These are phyloP conservation scores for Penstemon eatonii DNA, from an alignment of 257 asterid genomes.

Conservation along the genomic window DNA sequence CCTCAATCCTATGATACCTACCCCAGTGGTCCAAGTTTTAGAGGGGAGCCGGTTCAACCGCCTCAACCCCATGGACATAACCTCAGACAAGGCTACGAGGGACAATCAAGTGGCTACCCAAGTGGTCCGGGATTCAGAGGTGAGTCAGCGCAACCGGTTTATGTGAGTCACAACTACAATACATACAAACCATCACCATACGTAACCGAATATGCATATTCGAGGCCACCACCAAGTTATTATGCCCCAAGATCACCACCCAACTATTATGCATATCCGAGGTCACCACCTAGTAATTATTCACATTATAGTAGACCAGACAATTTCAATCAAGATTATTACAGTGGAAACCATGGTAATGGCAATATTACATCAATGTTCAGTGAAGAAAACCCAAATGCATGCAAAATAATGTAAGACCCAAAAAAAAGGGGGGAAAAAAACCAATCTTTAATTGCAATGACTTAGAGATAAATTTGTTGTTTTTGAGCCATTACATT, in stretches of 20 bases:
- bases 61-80: slow-evolving; percentile 29
- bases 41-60: slow-evolving; percentile 11
- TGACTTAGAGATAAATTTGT: slow-evolving; percentile 31
- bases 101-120: no score
- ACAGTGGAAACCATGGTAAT: slow-evolving; percentile 47
- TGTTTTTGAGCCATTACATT: slow-evolving; percentile 28
- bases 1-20: slow-evolving; percentile 30
- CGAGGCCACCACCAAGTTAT: background rate
- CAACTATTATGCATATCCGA: background rate
- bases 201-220: background rate
- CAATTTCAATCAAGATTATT: slow-evolving; percentile 50
- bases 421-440: slow-evolving; percentile 11
- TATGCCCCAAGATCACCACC: background rate
- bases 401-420: slow-evolving; percentile 62
- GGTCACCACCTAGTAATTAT: slow-evolving; percentile 12
- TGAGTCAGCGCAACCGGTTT: slow-evolving; percentile 1
- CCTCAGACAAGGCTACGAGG: no score
- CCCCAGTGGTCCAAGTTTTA: slow-evolving; percentile 5
- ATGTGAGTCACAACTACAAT: slow-evolving; percentile 4
- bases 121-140: slow-evolving; percentile 15
- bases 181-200: background rate
- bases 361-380: slow-evolving; percentile 66
- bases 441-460: slow-evolving; percentile 21
- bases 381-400: slow-evolving; percentile 93
- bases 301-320: slow-evolving; percentile 40